These are phyloP conservation scores for Phialophora macrospora DNA, from an alignment of 2,329 filamentous ascomycete species.

Conservation along the genomic window DNA sequence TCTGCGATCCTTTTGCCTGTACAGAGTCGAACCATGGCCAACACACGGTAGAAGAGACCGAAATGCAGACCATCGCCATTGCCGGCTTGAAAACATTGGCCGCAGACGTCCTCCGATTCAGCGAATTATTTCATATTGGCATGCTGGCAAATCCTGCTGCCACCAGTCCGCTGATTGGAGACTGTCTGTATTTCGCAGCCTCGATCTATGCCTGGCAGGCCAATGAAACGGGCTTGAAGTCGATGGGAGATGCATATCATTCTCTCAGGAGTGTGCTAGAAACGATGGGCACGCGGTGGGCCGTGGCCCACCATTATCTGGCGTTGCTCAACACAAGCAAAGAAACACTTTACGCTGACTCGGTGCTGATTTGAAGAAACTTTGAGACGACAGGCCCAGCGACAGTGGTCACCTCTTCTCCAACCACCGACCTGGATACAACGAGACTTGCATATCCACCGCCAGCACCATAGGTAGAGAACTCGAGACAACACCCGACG, in stretches of 20 bases:
- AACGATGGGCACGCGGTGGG: slow-evolving; percentile 37
- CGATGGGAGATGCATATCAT: slow-evolving; percentile 32
- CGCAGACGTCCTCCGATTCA: slow-evolving; percentile 35
- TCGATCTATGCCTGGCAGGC: slow-evolving; percentile 45
- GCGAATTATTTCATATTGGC: slow-evolving; percentile 20
- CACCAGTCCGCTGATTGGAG: slow-evolving; percentile 40
- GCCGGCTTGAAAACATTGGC: slow-evolving; percentile 35
- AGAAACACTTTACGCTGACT: slow-evolving; percentile 29
- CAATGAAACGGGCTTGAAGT: slow-evolving; percentile 41
- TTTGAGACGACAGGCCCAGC: neutral
- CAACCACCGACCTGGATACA: slow-evolving; percentile 52
- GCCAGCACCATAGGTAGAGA: slow-evolving; percentile 59
- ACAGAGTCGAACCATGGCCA: slow-evolving; percentile 40
- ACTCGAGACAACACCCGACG: slow-evolving; percentile 60
- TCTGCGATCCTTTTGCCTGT: slow-evolving; percentile 45
- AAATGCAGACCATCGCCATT: slow-evolving; percentile 45
- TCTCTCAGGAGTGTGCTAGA: slow-evolving; percentile 32
- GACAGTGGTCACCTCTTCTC: neutral
- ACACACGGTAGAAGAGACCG: slow-evolving; percentile 43
- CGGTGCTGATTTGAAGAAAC: slow-evolving; percentile 13
- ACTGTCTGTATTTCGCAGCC: slow-evolving; percentile 45
- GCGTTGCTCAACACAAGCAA: slow-evolving; percentile 35
- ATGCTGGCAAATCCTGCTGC: slow-evolving; percentile 31
- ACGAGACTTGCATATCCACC: slow-evolving; percentile 52
- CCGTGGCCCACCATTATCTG: slow-evolving; percentile 38